Evolutionary conservation across 2,329 filamentous ascomycete genomes (phyloP).

Genomic region (Cadophora malorum): DNA sequence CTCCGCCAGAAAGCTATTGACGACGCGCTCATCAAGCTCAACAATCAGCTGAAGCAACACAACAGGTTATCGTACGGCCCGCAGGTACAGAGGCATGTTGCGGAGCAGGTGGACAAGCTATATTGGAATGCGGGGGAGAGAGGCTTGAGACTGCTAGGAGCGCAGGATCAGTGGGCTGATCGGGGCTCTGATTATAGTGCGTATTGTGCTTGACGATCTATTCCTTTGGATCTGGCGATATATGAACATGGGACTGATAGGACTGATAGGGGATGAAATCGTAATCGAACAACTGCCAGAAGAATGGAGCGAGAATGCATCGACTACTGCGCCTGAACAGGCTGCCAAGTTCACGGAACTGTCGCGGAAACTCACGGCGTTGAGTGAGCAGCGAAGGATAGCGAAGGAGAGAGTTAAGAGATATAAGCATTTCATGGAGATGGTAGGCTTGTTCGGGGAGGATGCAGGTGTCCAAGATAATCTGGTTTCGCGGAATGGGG

Average conservation of each 20-base stretch:
- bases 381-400: conserved; percentile 54
- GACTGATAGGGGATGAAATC: conserved; percentile 17
- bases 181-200: conserved; percentile 45
- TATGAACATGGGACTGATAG: background rate
- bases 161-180: conserved; percentile 51
- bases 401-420: conserved; percentile 52
- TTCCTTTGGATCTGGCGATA: background rate
- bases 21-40: conserved; percentile 63
- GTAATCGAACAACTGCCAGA: conserved; percentile 42
- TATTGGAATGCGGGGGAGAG: conserved; percentile 60
- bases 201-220: conserved; percentile 19
- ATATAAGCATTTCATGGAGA: conserved; percentile 55
- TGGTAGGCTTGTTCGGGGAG: conserved; percentile 59
- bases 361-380: conserved; percentile 54
- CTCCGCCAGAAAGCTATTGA: conserved; percentile 57
- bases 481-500: conserved; percentile 67
- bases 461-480: conserved; percentile 65
- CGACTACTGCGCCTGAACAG: conserved; percentile 48
- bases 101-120: conserved; percentile 73
- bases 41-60: conserved; percentile 69
- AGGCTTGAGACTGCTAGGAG: conserved; percentile 37
- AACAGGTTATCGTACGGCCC: conserved; percentile 69
- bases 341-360: conserved; percentile 59
- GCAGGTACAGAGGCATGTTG: conserved; percentile 72
- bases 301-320: conserved; percentile 46